These are phyloP conservation scores for Schwanniomyces sp. DNA, from an alignment of 805 yeast genomes.

Conservation along the genomic window DNA sequence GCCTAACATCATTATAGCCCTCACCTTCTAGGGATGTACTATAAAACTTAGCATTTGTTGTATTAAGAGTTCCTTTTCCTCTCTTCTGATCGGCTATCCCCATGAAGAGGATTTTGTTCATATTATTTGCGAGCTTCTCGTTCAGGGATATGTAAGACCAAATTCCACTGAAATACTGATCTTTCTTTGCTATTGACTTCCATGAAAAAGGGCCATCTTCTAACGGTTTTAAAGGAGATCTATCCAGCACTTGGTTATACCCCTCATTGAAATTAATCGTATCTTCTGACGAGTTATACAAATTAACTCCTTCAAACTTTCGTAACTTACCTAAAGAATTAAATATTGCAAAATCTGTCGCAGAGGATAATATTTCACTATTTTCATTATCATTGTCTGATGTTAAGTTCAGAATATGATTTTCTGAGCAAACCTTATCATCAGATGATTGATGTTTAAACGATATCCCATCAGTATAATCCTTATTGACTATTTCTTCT, in stretches of 20 bases:
- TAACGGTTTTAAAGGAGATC: background rate
- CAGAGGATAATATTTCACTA: background rate
- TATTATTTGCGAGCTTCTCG: background rate
- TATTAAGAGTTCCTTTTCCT: background rate
- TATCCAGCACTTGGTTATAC: background rate
- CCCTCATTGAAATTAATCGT: constrained; percentile 4
- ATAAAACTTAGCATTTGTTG: background rate
- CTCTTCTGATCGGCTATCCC: background rate
- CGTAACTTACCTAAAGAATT: background rate
- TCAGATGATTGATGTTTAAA: background rate
- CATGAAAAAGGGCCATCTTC: constrained; percentile 4
- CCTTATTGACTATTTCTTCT: background rate
- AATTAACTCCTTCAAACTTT: background rate
- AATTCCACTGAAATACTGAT: background rate
- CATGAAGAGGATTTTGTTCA: background rate
- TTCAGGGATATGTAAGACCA: constrained; percentile 1
- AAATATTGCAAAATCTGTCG: background rate
- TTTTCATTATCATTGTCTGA: background rate
- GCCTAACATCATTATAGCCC: background rate
- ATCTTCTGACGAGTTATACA: constrained; percentile 1
- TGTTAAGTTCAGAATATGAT: background rate
- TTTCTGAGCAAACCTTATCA: background rate
- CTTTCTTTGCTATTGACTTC: constrained; percentile 1
- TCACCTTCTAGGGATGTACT: background rate
- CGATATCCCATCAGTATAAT: background rate